A percentile compares a stretch with the other conserved stretches of the same genome.
phyloP scores from a whole-genome alignment of 2,329 filamentous ascomycete genomes.

The Claviceps citrina region DNA sequence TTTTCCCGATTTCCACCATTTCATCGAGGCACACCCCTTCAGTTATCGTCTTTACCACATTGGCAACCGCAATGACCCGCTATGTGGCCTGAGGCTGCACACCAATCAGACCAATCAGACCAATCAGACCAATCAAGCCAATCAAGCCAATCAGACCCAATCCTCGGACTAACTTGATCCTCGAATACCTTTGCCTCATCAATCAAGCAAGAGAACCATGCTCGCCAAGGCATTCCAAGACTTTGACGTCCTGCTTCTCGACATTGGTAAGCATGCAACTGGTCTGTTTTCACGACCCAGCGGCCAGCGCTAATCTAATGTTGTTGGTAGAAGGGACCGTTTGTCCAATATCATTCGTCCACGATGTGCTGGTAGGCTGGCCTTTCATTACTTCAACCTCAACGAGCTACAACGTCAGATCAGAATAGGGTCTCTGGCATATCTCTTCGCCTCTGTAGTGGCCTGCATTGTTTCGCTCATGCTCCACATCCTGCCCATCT shows the following conservation, averaged over 20 bases:
- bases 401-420: neutral
- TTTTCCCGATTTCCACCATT: neutral
- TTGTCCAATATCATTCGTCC: conserved; percentile 72
- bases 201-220: conserved; percentile 2
- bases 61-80: too few species aligned
- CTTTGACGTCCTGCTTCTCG: conserved; percentile 20
- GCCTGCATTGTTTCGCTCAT: neutral
- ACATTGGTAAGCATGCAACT: conserved; percentile 19
- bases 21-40: neutral
- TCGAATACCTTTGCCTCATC: too few species aligned
- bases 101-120: too few species aligned
- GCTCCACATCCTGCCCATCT: too few species aligned
- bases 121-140: too few species aligned
- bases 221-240: conserved; percentile 11
- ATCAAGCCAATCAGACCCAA: too few species aligned
- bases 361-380: conserved; percentile 59
- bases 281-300: conserved; percentile 1
- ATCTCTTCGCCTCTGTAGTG: neutral
- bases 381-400: neutral
- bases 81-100: too few species aligned
- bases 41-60: too few species aligned
- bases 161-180: too few species aligned
- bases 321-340: conserved; percentile 58
- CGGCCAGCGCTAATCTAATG: conserved; percentile 2
- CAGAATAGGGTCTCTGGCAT: neutral